Evolutionary conservation across 352 stramenopile species (phyloP), one percentile per base, ranked within the genome.

Genomic region (Phytophthora nicotianae): DNA sequence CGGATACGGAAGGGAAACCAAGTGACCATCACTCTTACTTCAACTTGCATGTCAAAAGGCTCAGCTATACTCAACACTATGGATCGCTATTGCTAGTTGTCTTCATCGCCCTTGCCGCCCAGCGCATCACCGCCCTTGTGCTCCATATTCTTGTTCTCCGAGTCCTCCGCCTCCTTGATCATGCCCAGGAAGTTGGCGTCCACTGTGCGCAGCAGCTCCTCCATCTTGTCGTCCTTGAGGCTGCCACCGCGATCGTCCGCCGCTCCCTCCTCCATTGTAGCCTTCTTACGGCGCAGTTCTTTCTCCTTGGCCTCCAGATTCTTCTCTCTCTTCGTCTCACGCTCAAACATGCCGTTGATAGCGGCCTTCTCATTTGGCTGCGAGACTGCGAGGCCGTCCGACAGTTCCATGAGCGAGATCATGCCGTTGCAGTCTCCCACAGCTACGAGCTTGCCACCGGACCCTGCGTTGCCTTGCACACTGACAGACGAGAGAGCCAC

Each of bases 261-360:
- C 45, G 89, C 89, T 40, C 75, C 81, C 50, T 98, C 91, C 47
- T 96, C 81, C 57, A 95, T 78, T 24, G 74, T 81, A 26, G 85
- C 84, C 49, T 93, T 91, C 72, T 89, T 92, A 29, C 89, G 84
- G 26, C 78, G 83, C 50, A 97, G 74, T 54, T 97, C 90, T 57
- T 95, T 93, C 62, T 95, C 88, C 45, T 93, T 87, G 7, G 89
- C 81, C 72, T 97, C 91, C 29, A 98, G 72, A 68, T 98, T 98
- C 72, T 98, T 98, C 65, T 98, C 95, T 20, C 93, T 85, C 74
- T 98, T 98, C n/a, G 93, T 98, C 67, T 99, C 96, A 33, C 96
- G 77, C 73, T 99, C 96, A 53, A 99, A 97, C 89, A 99, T 98
- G 53, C 88, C 80, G 62, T 95, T 97, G 50, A 99, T 98, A 23